phyloP scores from a whole-genome alignment of 2,329 filamentous ascomycete species.

The Aspergillus aculeatinus region DNA sequence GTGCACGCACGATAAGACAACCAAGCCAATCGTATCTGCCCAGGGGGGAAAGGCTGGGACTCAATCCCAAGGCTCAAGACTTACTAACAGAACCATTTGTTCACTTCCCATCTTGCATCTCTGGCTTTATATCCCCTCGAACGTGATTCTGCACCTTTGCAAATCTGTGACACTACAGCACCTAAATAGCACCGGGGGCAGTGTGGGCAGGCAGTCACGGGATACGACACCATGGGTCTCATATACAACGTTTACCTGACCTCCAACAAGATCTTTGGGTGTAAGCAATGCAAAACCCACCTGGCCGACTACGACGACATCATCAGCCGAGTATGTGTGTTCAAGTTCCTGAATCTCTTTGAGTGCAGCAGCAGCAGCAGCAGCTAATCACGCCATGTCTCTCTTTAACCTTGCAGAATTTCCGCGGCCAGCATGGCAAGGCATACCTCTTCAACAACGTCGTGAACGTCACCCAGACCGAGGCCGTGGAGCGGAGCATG shows the following conservation, averaged over 20 bases:
- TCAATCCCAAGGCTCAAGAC: neutral
- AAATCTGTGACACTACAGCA: constrained; percentile 22
- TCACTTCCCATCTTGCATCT: neutral
- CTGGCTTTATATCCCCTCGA: neutral
- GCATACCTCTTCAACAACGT: constrained; percentile 94
- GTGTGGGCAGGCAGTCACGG: constrained; percentile 18
- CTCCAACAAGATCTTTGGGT: constrained; percentile 84
- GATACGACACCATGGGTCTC: constrained; percentile 67
- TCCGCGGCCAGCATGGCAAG: constrained; percentile 96
- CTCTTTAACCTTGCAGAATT: constrained; percentile 64
- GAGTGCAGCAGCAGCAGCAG: neutral
- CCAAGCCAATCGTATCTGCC: neutral
- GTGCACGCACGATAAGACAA: neutral
- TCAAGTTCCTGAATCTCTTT: neutral
- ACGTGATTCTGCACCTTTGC: neutral
- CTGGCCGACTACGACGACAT: constrained; percentile 95
- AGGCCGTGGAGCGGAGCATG: constrained; percentile 95
- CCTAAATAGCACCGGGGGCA: constrained; percentile 14
- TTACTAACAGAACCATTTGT: neutral
- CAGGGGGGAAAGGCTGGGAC: neutral
- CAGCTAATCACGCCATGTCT: too few species aligned
- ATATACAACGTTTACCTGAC: constrained; percentile 89
- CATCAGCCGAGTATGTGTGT: constrained; percentile 73
- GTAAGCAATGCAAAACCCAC: constrained; percentile 93
- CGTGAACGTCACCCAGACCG: constrained; percentile 79